Base-by-base conservation (phyloP, 2,329 filamentous ascomycete genomes). In the Ophiostoma sp. region DNA sequence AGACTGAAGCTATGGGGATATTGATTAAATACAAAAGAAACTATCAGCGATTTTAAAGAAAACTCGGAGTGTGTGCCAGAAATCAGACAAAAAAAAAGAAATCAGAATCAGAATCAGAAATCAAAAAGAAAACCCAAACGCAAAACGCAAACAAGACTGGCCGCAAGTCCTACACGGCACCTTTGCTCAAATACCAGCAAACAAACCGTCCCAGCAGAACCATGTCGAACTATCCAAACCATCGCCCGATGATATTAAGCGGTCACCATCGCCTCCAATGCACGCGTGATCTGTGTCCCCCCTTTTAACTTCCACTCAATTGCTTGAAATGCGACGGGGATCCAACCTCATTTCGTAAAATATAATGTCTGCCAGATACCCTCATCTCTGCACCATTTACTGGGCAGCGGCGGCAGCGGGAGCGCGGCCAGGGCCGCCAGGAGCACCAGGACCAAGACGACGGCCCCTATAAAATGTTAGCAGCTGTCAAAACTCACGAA, bases 381-480 rank as follows among this genome's bases (percentile, higher is more conserved):
- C 7, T 52, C 48, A 35, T 67, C 41, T 54, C 33, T 67, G n/a
- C 62, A 57, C 35, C n/a, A 44, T 35, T 68, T 68, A 72, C 44
- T 36, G 66, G 10, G 65, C 65, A 8, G 68, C 76, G 20, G 39
- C 69, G 33, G 62, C 76, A 27, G 27, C 69, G 17, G 62, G 60
- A 27, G 35, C 64, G 3, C 48, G 69, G 48, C 69, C 48, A 41
- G 67, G n/a, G 62, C 7, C 35, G 6, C 33, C 62, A 39, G 62
- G 62, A 39, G 35, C 62, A 69, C 76, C 77, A 54, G 76, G 76
- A 70, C 72, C 75, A 73, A 76, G 75, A 67, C 76, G 77, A 69
- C 77, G 77, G 75, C 76, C 77, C 81, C 81, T 83, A 64, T 35
- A 65, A 11, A n/a, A 17, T 7, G 72, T 79, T 72, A 79, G 77